Conservation (phyloP, 768 basidiomycete genomes). For the Postia placenta region DNA sequence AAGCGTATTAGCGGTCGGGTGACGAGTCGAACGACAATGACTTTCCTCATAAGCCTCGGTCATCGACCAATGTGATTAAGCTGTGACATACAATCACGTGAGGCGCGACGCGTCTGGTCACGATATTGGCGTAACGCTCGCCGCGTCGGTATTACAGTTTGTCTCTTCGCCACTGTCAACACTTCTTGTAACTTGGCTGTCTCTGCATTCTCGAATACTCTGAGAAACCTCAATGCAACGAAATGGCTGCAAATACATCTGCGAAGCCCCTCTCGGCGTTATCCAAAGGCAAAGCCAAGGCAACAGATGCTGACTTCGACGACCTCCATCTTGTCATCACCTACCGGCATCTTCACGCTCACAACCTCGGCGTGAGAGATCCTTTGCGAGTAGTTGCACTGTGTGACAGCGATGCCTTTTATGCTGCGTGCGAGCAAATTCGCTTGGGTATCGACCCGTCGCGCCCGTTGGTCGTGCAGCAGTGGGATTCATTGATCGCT, state of each 20-base stretch:
- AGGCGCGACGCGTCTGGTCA: neutral
- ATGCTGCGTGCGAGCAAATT: conserved; percentile 80
- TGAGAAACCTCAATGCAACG: neutral
- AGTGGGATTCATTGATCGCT: conserved; percentile 88
- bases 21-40: too few relatives aligned
- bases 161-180: neutral
- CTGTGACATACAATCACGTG: neutral
- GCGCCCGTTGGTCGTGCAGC: conserved; percentile 73
- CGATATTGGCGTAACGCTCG: too few relatives aligned
- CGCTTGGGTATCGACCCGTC: conserved; percentile 60
- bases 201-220: neutral
- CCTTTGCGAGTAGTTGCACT: conserved; percentile 83
- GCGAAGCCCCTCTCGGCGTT: conserved; percentile 3
- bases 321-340: conserved; percentile 68
- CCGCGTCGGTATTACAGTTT: too few relatives aligned
- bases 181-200: neutral
- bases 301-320: conserved; percentile 39
- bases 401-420: conserved; percentile 89
- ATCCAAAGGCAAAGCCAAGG: conserved; percentile 57
- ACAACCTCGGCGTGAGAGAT: conserved; percentile 63
- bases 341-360: conserved; percentile 70
- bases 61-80: too few relatives aligned
- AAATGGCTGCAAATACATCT: neutral
- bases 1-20: neutral
- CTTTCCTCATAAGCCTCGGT: too few relatives aligned